Evolutionary conservation across 768 basidiomycete species (phyloP).

Genomic region (Lactarius hatsudake): DNA sequence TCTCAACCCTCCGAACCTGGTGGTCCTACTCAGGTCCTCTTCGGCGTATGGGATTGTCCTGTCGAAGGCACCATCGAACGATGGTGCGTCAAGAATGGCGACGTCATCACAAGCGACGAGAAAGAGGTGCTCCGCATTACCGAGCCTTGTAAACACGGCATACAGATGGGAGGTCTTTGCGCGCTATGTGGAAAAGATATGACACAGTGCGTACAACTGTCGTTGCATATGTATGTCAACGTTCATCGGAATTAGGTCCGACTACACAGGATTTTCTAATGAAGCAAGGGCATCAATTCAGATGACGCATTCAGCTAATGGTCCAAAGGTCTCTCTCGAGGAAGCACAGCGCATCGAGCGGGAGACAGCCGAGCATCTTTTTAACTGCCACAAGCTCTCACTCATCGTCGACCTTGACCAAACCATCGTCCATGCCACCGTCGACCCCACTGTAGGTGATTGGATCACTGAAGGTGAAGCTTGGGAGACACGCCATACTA

Average conservation of each 20-base stretch:
- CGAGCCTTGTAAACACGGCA: conserved; percentile 96
- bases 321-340: conserved; percentile 87
- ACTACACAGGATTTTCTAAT: conserved; percentile 88
- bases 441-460: conserved; percentile 97
- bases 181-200: conserved; percentile 95
- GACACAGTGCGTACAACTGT: conserved; percentile 61
- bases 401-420: conserved; percentile 99
- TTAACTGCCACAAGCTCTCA: conserved; percentile 74
- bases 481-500: conserved; percentile 65
- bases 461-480: conserved; percentile 88
- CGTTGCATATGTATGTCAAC: conserved; percentile 13
- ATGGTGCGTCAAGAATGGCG: conserved; percentile 70
- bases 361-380: conserved; percentile 76
- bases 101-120: conserved; percentile 56
- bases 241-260: conserved; percentile 49
- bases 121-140: conserved; percentile 61
- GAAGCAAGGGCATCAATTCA: conserved; percentile 83
- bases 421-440: conserved; percentile 97
- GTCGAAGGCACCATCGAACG: conserved; percentile 72
- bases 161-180: conserved; percentile 90
- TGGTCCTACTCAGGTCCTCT: conserved; percentile 60
- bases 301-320: conserved; percentile 91
- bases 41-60: conserved; percentile 88
- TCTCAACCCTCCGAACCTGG: conserved; percentile 48
- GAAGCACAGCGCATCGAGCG: conserved; percentile 89